Conservation (phyloP, 2,329 filamentous ascomycete genomes). For the Fusarium pseudoanthophilum region DNA sequence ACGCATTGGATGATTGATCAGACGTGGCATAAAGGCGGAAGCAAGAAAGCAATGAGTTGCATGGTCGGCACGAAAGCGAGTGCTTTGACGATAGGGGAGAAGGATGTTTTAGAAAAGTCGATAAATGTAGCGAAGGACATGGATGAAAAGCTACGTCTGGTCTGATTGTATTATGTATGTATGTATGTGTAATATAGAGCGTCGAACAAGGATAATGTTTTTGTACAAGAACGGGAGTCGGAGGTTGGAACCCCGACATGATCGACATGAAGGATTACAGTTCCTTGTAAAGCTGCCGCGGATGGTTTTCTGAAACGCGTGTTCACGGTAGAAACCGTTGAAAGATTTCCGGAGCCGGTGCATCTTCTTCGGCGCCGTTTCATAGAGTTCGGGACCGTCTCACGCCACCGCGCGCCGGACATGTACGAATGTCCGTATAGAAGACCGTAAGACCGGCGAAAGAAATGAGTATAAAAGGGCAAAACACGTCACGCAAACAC, state of each 20-base stretch:
- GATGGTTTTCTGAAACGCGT: background rate
- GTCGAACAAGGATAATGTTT: background rate
- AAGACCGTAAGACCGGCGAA: slow-evolving; percentile 11
- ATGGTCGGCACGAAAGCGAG: slow-evolving; percentile 45
- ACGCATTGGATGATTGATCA: slow-evolving; percentile 55
- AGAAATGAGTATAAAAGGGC: background rate
- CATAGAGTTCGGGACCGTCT: background rate
- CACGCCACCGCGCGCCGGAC: slow-evolving; percentile 11
- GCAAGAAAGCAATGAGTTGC: slow-evolving; percentile 52
- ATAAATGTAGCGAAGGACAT: slow-evolving; percentile 25
- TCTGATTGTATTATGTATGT: background rate
- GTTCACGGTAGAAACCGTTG: background rate
- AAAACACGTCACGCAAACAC: background rate
- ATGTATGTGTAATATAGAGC: background rate
- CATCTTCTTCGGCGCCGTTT: background rate
- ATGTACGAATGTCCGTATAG: slow-evolving; percentile 14
- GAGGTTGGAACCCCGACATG: background rate
- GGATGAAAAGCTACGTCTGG: slow-evolving; percentile 15
- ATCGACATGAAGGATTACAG: background rate
- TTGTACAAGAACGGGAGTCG: background rate
- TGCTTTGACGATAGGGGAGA: slow-evolving; percentile 7
- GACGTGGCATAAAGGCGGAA: slow-evolving; percentile 49
- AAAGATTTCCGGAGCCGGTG: background rate
- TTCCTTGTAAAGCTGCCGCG: background rate
- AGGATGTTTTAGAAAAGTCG: background rate